Evolutionary conservation across 495 filamentous ascomycete species (phyloP), one percentile per base, ranked within the genome.

Genomic region (Darksidea phi): DNA sequence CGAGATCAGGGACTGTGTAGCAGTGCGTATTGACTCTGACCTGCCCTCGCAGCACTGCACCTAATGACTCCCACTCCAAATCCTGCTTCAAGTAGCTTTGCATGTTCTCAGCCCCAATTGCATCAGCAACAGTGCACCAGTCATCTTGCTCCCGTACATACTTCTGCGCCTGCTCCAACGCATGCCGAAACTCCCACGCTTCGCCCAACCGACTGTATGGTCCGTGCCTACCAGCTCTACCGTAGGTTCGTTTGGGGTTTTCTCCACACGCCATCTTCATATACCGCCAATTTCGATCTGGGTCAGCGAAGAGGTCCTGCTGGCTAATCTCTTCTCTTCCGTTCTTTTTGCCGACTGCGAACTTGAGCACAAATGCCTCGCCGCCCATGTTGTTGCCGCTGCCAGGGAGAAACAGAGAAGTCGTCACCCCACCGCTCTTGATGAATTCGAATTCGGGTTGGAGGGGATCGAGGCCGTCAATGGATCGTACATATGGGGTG

Each of bases 191-290:
- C 47, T 82, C 74, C 80, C 80, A 88, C 38, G 83, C 82, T 68
- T 85, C 82, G 8, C 81, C 84, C 67, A 85, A 20, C 73, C 80
- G 63, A 28, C 59, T 68, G 54, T 64, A 66, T n/a, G 69, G 69
- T 3, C 69, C 69, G 36, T 58, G 65, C 37, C 67, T 54, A 3
- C 69, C 69, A 7, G 57, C 13, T 28, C 49, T 67, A 18, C 67
- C 67, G 41, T 84, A 85, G 2, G 81, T 77, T 6, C 77, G 60
- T 71, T 81, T 80, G 3, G 85, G 73, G 66, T 88, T 88, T 72
- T 86, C 84, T 6, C 85, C 85, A 50, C 84, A 87, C 1, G 85
- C 85, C 85, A 88, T 88, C 74, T 88, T 88, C 75, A 88, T 82
- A 71, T 82, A 87, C 48, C 77, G 74, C 34, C 76, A 71, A 43